These are phyloP conservation scores for Hirsutella rhossiliensis DNA, from an alignment of 2,329 filamentous ascomycete species.

Conservation along the genomic window DNA sequence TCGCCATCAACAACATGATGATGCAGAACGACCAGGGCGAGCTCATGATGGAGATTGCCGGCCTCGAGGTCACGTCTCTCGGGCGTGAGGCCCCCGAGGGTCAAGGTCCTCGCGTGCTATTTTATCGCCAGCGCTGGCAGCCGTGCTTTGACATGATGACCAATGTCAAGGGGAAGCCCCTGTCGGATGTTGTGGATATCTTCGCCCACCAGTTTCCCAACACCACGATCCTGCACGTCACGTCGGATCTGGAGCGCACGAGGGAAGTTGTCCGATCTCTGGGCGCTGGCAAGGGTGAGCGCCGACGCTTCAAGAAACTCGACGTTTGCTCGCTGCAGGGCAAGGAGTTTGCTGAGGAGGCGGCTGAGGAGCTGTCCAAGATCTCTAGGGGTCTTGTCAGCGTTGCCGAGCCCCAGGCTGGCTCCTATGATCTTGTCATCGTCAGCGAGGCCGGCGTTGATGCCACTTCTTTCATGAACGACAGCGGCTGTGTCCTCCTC, in stretches of 20 bases:
- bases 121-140: constrained; percentile 12
- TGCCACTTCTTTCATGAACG: constrained; percentile 7
- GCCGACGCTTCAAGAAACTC: constrained; percentile 9
- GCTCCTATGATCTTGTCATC: constrained; percentile 9
- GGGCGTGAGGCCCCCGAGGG: constrained; percentile 9
- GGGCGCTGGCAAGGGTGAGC: constrained; percentile 7
- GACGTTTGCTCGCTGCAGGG: constrained; percentile 9
- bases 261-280: constrained; percentile 5
- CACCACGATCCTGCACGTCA: constrained; percentile 11
- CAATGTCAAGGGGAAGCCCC: constrained; percentile 4
- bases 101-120: constrained; percentile 9
- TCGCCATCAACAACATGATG: constrained; percentile 12
- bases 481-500: constrained; percentile 37
- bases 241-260: constrained; percentile 7
- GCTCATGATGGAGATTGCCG: constrained; percentile 11
- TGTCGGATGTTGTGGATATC: constrained; percentile 9
- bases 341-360: constrained; percentile 4
- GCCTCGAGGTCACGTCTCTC: constrained; percentile 11
- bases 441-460: constrained; percentile 9
- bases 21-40: constrained; percentile 9
- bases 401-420: constrained; percentile 6
- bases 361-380: constrained; percentile 3
- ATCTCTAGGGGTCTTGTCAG: constrained; percentile 5
- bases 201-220: constrained; percentile 13
- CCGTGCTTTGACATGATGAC: constrained; percentile 11